Evolutionary conservation across 306 rosid species (phyloP), one percentile per base, ranked within the genome.

Genomic region (Fragaria iinumae): DNA sequence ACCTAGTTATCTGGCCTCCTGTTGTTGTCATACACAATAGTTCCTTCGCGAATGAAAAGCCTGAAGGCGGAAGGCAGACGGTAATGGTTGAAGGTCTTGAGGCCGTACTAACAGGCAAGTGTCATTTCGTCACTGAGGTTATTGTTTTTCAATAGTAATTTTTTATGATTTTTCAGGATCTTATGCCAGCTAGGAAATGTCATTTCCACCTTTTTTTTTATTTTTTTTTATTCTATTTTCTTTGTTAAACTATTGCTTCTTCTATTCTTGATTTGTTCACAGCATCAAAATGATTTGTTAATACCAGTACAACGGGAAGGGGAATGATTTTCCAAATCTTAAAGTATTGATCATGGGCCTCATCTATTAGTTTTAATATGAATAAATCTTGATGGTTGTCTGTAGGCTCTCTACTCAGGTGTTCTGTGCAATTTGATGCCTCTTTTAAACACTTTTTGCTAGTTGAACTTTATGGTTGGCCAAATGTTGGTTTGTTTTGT

Each of bases 1-100:
- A 86, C 69, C 74, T 83, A 11, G 49, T 86, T 59, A 83, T 86
- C 62, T 86, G 87, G 87, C 87, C 89, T 63, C 85, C 87, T 4
- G 79, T 86, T 75, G 76, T 86, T 41, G 63, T 86, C 77, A 60
- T 86, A 41, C 89, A 86, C 71, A 83, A 83, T 70, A 83, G 52
- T 78, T 83, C 83, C 62, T 20, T 80, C 44, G 25, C 75, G 25
- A 71, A 71, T 44, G 21, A 43, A 23, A 69, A 75, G 34, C 67
- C 52, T 12, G 76, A 59, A 59, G 36, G 49, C 60, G 80, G 82
- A 39, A 50, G 80, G 73, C 16, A 47, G 71, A 70, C 47, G 41
- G 59, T 82, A 23, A 82, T 80, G 36, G 16, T 67, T 16, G 84
- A 85, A 69, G 62, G n/a, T 75, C 77, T 82, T 44, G 76, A 80